Evolutionary conservation across 352 stramenopile genomes (phyloP), one percentile per base, ranked within the genome.

Genomic region (Phytophthora kernoviae): DNA sequence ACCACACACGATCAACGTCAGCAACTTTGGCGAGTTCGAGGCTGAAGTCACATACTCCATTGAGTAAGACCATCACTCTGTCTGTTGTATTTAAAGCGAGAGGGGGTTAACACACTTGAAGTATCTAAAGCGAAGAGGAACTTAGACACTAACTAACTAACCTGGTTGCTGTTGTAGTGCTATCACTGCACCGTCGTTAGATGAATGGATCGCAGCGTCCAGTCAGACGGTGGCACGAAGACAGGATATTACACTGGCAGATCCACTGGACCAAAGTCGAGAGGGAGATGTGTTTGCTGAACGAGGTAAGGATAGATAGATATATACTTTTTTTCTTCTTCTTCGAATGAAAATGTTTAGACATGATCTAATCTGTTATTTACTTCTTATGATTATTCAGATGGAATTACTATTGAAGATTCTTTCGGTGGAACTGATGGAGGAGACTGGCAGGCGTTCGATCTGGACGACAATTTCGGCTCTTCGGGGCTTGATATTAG

Each of bases 21-120:
- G 70, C 48, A 87, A 84, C 51, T 96, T 96, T 54, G 85, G 85
- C 62, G 82, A 94, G 65, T 96, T 96, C 66, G 84, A 94, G 50
- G 70, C 80, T 26, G 79, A 96, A 56, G 73, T 96, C 14, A 90
- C 84, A 18, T 96, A 94, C 53, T 87, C 84, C 14, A 85, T 96
- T 46, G 76, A 96, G 87, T 96, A 75, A 5, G 24, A 30, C 24
- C 24, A 30, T 30, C 24, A 30, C 24, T 30, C 24, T 30, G n/a
- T n/a, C n/a, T n/a, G n/a, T n/a, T n/a, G n/a, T n/a, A n/a, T n/a
- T n/a, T 1, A 30, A 32, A 4, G 11, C 8, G 10, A 22, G 6
- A 34, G 30, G 30, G 30, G 30, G 6, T 34, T 11, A 11, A 34
- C 30, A 34, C 30, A 11, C 11, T n/a, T n/a, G n/a, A n/a, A n/a